These are phyloP conservation scores for Lasiodiplodia sp. DNA, from an alignment of 2,329 filamentous ascomycete species.

Conservation along the genomic window DNA sequence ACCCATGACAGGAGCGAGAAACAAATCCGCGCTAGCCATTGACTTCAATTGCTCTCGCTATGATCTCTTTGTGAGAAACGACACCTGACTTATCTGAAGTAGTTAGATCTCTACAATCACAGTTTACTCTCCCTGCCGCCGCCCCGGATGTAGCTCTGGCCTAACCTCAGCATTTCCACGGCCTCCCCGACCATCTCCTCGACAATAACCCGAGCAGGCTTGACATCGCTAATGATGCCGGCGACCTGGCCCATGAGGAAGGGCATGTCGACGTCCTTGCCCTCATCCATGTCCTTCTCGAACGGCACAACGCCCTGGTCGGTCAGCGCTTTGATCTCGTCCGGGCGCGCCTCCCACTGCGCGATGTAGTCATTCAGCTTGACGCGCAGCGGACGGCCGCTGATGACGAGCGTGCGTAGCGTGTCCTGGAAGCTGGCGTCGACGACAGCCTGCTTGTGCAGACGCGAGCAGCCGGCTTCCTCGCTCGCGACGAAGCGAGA, in stretches of 20 bases:
- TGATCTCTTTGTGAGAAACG: too few species aligned
- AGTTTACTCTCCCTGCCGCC: conserved; percentile 42
- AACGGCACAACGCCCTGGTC: conserved; percentile 81
- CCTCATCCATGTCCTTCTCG: conserved; percentile 81
- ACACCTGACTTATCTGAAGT: too few species aligned
- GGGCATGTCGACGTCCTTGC: conserved; percentile 82
- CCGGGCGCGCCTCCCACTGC: conserved; percentile 78
- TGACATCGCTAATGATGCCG: conserved; percentile 75
- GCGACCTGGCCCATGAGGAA: conserved; percentile 96
- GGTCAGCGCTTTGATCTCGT: conserved; percentile 77
- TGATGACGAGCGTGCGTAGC: conserved; percentile 80
- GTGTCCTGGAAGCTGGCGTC: conserved; percentile 81
- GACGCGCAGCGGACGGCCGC: conserved; percentile 81
- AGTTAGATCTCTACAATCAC: conserved; percentile 31
- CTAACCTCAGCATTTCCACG: conserved; percentile 47
- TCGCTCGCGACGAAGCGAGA: conserved; percentile 86
- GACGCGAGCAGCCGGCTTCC: conserved; percentile 80
- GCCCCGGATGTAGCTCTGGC: conserved; percentile 44
- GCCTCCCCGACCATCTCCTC: conserved; percentile 77
- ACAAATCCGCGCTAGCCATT: too few species aligned
- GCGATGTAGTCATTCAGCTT: conserved; percentile 84
- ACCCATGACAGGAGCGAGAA: too few species aligned
- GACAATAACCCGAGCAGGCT: conserved; percentile 86
- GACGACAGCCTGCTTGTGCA: conserved; percentile 87
- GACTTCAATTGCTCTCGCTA: too few species aligned